These are phyloP conservation scores for Aspergillus sp. DNA, from an alignment of 2,329 filamentous ascomycete genomes.

Conservation along the genomic window DNA sequence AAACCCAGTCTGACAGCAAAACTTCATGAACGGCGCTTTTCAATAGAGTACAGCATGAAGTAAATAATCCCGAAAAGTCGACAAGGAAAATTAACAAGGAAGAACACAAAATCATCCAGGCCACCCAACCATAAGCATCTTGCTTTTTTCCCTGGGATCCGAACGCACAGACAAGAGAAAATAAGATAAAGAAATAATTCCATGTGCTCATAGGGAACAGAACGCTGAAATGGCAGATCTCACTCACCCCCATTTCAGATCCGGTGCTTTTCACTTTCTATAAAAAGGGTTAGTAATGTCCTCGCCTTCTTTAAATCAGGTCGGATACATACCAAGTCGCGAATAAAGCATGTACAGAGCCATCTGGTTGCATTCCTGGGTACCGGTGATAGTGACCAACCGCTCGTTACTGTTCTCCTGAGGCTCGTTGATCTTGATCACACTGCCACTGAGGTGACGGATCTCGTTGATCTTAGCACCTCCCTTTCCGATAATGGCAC, in stretches of 20 bases:
- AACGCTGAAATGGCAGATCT: slow-evolving; percentile 9
- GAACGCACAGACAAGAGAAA: slow-evolving; percentile 4
- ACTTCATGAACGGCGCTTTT: slow-evolving; percentile 22
- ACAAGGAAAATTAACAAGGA: slow-evolving; percentile 9
- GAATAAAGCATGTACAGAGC: slow-evolving; percentile 99
- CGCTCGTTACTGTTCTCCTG: slow-evolving; percentile 99
- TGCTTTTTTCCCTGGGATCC: slow-evolving; percentile 10
- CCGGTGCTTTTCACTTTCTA: slow-evolving; percentile 76
- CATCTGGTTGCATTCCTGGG: slow-evolving; percentile 98
- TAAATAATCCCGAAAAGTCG: slow-evolving; percentile 15
- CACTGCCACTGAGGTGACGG: slow-evolving; percentile 90
- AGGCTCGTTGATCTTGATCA: slow-evolving; percentile 99
- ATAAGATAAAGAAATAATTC: slow-evolving; percentile 19
- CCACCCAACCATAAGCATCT: slow-evolving; percentile 16
- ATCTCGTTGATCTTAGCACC: slow-evolving; percentile 99
- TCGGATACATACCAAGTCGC: slow-evolving; percentile 69
- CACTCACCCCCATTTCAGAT: slow-evolving; percentile 46
- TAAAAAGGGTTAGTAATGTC: slow-evolving; percentile 10
- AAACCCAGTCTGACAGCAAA: not conserved
- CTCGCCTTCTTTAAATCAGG: not conserved
- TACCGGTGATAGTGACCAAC: slow-evolving; percentile 94
- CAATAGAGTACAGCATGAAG: slow-evolving; percentile 36
- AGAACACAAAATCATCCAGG: slow-evolving; percentile 19
- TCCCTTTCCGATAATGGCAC: slow-evolving; percentile 97
- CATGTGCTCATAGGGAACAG: slow-evolving; percentile 21